Base-by-base conservation (phyloP, 2,329 filamentous ascomycete genomes). In the Bipolaris bicolor region DNA sequence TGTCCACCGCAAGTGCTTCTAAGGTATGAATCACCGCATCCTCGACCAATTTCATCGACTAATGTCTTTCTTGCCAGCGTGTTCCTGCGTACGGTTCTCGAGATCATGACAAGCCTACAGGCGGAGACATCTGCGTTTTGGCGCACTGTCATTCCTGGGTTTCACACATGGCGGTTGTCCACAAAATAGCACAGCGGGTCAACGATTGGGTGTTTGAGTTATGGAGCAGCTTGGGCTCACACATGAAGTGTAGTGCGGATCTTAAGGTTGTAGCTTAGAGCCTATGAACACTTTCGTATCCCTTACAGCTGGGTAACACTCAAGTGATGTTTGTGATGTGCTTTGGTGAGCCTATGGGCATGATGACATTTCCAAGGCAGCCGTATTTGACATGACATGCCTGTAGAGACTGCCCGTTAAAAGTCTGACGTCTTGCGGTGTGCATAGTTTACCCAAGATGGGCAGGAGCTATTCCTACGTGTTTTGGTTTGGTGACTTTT, bases 1-100 rank as follows among this genome's bases (percentile, higher is more conserved):
- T 79, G 94, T 98, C 77, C 94, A 98, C 90, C 91, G 93, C 90
- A 98, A 97, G 92, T 97, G 94, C 91, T 97, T 97, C 90, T 97
- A 97, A 97, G 89, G 88, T 89, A 78, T 74, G 79, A 52, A 29
- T 43, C 40, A 36, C 52, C 54, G 36, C 20, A 34, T 34, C 15
- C 41, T 37, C 37, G 44, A 48, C 20, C 56, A 43, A 50, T 48
- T 56, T 56, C 58, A 57, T 44, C 58, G 53, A 63, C 67, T 73
- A 58, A 71, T 62, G 58, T 54, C 55, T 65, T 58, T 33, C 49
- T 56, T 59, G 26, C n/a, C 50, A 76, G 75, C 73, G 67, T 71
- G 57, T 72, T 73, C 60, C 59, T 70, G 66, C 67, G 64, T 70
- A 68, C 64, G 67, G 62, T 72, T 64, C 61, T 73, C 68, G 71